Evolutionary conservation across 2,329 filamentous ascomycete species (phyloP), one percentile per base, ranked within the genome.

Genomic region (Ophiostoma pallidulum): DNA sequence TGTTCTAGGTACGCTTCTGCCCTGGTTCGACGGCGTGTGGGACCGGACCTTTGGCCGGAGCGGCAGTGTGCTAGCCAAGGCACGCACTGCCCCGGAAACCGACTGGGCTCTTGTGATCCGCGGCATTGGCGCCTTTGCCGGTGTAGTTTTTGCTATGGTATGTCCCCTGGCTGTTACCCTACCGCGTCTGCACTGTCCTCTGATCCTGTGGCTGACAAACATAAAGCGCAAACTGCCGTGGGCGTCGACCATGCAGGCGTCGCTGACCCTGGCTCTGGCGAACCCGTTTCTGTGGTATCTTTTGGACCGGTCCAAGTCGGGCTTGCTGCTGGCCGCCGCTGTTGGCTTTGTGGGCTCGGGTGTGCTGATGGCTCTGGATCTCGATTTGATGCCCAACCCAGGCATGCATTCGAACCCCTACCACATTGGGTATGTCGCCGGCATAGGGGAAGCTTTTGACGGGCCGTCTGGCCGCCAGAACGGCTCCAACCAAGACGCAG

Each of bases 241-340:
- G 92, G 78, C 90, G 58, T 96, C 90, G 8, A 92, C 89, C 1
- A 78, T 95, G n/a, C 92, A 98, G 65, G 81, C 94, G 18, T 94
- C 90, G 1, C 66, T 94, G 22, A 92, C 90, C 1, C 80, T 98
- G 41, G 86, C 89, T 19, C 78, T 97, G 51, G 87, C 85, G 18
- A 97, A 97, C 62, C 91, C 92, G 1, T 84, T 92, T 9, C 71
- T 98, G 16, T 98, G 92, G 92, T 98, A 94, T 66, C 73, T 97
- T 20, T 85, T 98, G 60, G 92, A 98, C 66, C 86, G 91, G 43
- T 92, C 88, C 40, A 82, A 80, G 56, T 77, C 89, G 0, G 92
- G 92, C 4, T 84, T 97, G 56, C 68, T 92, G 29, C 75, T 96
- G 47, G 89, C 87, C 0, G 73, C 82, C 13, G 68, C 78, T 2